A percentile compares a stretch with the other conserved stretches of the same genome.
Conservation (phyloP, 352 stramenopile species). For the Discostella stelligera region DNA sequence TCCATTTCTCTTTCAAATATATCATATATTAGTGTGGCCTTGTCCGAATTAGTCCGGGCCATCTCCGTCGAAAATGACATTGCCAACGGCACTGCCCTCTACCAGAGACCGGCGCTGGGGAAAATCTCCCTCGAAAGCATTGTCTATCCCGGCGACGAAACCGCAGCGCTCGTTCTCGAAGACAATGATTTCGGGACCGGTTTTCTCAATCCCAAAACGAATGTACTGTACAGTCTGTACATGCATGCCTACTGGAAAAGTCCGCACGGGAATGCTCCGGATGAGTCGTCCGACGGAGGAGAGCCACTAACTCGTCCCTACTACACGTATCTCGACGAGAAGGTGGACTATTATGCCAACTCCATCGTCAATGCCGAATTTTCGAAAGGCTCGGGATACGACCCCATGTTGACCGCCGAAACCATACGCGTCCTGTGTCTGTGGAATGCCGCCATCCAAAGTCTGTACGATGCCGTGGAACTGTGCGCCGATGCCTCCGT, state of each 20-base stretch:
- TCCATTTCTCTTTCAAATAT: neutral
- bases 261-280: slow-evolving; percentile 11
- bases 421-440: slow-evolving; percentile 63
- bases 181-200: neutral
- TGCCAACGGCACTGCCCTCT: slow-evolving; percentile 9
- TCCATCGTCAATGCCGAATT: slow-evolving; percentile 78
- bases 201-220: slow-evolving; percentile 19
- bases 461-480: slow-evolving; percentile 59
- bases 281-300: neutral
- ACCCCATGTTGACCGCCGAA: slow-evolving; percentile 48
- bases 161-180: slow-evolving; percentile 22
- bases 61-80: slow-evolving; percentile 16
- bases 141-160: neutral
- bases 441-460: slow-evolving; percentile 69
- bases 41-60: slow-evolving; percentile 32
- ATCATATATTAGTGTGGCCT: slow-evolving; percentile 7
- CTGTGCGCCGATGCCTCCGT: slow-evolving; percentile 48
- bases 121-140: slow-evolving; percentile 5
- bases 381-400: slow-evolving; percentile 48
- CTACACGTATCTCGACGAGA: slow-evolving; percentile 62
- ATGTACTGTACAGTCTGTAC: slow-evolving; percentile 46
- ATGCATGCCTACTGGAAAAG: slow-evolving; percentile 44
- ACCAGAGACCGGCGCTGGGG: neutral
- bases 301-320: neutral
- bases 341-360: slow-evolving; percentile 65